Base-by-base conservation (phyloP, 192 early-diverging fungal species). In the Podila clonocystis region DNA sequence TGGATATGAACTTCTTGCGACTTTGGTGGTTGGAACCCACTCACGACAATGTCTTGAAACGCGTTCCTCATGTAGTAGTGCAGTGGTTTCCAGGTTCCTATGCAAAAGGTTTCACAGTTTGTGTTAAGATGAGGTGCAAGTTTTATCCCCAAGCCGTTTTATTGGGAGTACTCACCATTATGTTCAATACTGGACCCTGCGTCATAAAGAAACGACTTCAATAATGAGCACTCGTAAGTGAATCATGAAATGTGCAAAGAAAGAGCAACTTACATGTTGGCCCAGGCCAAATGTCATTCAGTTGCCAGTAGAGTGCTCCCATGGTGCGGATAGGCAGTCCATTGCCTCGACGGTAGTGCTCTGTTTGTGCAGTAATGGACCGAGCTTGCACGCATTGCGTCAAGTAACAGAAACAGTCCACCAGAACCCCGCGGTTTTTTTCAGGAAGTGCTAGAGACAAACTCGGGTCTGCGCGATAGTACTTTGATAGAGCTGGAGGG, bases 171-270 rank as follows among this genome's bases (percentile, higher is more conserved):
- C 30, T 41, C 62, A 71, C 75, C 76, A 13, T 65, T 59, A 24
- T 79, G 65, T 22, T 79, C 76, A 34, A 79, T 79, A 31, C 76
- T 79, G 26, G 76, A 79, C 76, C 76, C 75, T 78, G 45, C 15
- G 24, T 4, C 24, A 61, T 19, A 34, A 41, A 19, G 5, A 48
- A 33, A 26, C 12, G 17, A 15, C 41, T 9, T 3, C 41, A 3
- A 17, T 45, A 45, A 17, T 45, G 34, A 34, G 6, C 11, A 62
- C 48, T n/a, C 12, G 24, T 13, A 28, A 50, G 41, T 17, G 3
- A 9, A 55, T 24, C 20, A 24, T 24, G 24, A 22, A 55, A 55
- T 3, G 52, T 7, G 17, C 22, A 48, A 69, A 20, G 7, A 38
- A 12, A 9, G 3, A 31, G 20, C 9, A 20, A 9, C 49, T 59